Evolutionary conservation across 1,284 basidiomycete genomes (phyloP).

Genomic region (Ceratobasidium sp.): DNA sequence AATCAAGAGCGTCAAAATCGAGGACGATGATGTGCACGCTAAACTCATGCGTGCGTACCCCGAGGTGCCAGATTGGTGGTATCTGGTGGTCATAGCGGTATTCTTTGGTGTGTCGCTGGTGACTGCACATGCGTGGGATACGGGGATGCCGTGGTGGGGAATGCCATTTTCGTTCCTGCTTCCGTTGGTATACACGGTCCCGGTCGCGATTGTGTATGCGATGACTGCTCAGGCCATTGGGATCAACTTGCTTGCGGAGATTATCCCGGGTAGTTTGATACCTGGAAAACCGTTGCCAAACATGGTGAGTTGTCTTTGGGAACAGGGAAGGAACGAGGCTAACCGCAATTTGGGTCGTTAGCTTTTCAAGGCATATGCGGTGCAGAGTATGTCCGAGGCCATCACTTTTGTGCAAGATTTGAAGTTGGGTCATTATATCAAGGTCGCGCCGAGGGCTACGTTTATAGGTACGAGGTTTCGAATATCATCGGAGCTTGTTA

Average conservation of each 20-base stretch:
- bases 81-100: constrained; percentile 65
- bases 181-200: constrained; percentile 84
- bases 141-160: constrained; percentile 86
- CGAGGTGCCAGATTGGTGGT: constrained; percentile 97
- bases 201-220: constrained; percentile 90
- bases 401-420: constrained; percentile 88
- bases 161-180: constrained; percentile 78
- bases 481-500: background rate
- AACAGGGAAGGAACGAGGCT: background rate
- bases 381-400: constrained; percentile 79
- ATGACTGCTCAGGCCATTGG: constrained; percentile 88
- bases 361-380: constrained; percentile 90
- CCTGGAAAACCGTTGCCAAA: constrained; percentile 88
- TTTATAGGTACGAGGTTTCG: constrained; percentile 66
- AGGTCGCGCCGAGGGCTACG: constrained; percentile 89
- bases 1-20: constrained; percentile 73
- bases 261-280: constrained; percentile 89
- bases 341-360: constrained; percentile 45
- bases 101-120: constrained; percentile 80
- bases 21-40: constrained; percentile 94
- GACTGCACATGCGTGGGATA: constrained; percentile 85
- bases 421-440: constrained; percentile 97
- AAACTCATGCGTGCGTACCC: constrained; percentile 95
- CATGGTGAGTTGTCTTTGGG: constrained; percentile 65
- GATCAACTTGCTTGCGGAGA: constrained; percentile 88